Percentiles rank a stretch among this genome's conserved stretches.
These are phyloP conservation scores for Alternaria brassicae DNA, from an alignment of 2,329 filamentous ascomycete genomes.

Conservation along the genomic window DNA sequence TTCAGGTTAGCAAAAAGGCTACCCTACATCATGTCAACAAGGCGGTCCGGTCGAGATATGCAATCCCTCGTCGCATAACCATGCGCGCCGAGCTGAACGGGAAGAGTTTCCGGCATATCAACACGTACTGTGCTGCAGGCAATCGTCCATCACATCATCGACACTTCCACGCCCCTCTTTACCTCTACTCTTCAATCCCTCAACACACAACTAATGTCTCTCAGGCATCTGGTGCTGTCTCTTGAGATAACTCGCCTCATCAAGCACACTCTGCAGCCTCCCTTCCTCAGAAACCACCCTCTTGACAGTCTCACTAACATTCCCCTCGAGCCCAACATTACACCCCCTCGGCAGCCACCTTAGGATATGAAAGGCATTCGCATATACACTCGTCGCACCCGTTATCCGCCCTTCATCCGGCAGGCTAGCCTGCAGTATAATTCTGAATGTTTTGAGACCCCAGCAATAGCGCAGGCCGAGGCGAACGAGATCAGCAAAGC, in stretches of 20 bases:
- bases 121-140: neutral
- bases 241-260: slow-evolving; percentile 49
- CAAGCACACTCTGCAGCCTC: slow-evolving; percentile 49
- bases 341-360: slow-evolving; percentile 55
- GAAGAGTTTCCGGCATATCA: neutral
- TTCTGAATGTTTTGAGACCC: slow-evolving; percentile 53
- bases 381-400: slow-evolving; percentile 54
- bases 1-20: neutral
- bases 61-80: too few species aligned
- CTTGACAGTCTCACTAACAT: slow-evolving; percentile 50
- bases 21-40: neutral
- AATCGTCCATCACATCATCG: neutral
- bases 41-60: too few species aligned
- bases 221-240: slow-evolving; percentile 51
- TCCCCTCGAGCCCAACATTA: slow-evolving; percentile 51
- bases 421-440: slow-evolving; percentile 47
- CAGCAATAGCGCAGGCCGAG: slow-evolving; percentile 56
- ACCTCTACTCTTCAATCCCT: too few species aligned
- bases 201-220: slow-evolving; percentile 23
- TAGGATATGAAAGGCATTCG: slow-evolving; percentile 57
- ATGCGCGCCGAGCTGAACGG: neutral
- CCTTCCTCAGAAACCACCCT: slow-evolving; percentile 54
- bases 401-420: slow-evolving; percentile 37
- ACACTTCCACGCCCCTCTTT: neutral
- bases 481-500: slow-evolving; percentile 56